phyloP scores from a whole-genome alignment of 768 basidiomycete genomes.

The Collybia sordida region DNA sequence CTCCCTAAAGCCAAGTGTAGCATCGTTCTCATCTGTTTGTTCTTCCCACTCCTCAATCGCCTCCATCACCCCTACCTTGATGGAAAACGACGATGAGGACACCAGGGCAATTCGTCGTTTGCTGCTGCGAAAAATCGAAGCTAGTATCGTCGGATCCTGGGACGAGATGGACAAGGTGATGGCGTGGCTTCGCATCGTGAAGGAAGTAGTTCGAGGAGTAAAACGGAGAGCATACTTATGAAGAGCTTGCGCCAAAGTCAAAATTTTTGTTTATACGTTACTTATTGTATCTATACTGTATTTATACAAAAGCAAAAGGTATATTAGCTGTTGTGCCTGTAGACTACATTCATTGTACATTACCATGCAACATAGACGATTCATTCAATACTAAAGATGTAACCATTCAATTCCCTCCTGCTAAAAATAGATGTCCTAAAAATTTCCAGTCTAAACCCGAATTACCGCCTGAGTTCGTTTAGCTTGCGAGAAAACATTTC shows the following conservation, averaged over 20 bases:
- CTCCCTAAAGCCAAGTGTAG: constrained; percentile 36
- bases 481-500: constrained; percentile 71
- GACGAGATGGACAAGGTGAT: constrained; percentile 63
- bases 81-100: constrained; percentile 64
- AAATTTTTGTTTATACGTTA: constrained; percentile 16
- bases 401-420: too few species aligned
- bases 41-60: constrained; percentile 39
- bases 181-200: constrained; percentile 63
- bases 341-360: constrained; percentile 14
- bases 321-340: constrained; percentile 16
- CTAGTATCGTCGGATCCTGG: constrained; percentile 51
- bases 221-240: constrained; percentile 49
- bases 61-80: constrained; percentile 50
- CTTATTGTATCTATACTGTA: constrained; percentile 32
- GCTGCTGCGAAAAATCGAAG: constrained; percentile 65
- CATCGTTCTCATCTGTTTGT: constrained; percentile 41
- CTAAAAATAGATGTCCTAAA: background rate
- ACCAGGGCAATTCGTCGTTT: constrained; percentile 59
- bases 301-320: constrained; percentile 15
- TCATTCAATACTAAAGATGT: background rate
- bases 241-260: constrained; percentile 6
- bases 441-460: background rate
- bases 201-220: constrained; percentile 59
- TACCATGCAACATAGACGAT: constrained; percentile 5
- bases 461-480: constrained; percentile 35